Base-by-base conservation (phyloP, 2,329 filamentous ascomycete species). In the Nemania diffusa region DNA sequence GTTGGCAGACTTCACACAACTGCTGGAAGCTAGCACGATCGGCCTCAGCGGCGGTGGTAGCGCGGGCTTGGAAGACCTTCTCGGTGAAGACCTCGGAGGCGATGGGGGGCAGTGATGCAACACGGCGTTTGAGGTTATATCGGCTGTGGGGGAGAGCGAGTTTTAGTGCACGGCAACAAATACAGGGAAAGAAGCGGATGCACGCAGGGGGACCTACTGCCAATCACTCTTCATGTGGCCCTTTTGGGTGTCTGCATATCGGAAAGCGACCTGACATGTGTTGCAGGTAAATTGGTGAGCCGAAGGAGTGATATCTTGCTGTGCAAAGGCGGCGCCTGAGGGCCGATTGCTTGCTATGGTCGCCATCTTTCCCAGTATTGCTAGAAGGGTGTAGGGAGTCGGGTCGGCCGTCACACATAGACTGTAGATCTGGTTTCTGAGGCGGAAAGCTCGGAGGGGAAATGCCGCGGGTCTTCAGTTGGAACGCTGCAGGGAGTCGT, bases 221-320 rank as follows among this genome's bases (percentile, higher is more conserved):
- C 96, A 99, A 83, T 99, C 96, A 74, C 91, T 96, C 80, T 96
- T 94, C 96, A 99, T 99, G 79, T 99, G 96, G 42, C 89, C 90
- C 79, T 96, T 91, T 82, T 99, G 96, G 64, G 97, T 86, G 78
- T 98, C 95, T 79, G 92, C 94, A 78, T 93, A 94, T 72, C 95
- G 91, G 82, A 98, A 99, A 59, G 95, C 96, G 74, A 99, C 94
- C 79, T 97, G 93, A 78, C 96, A 99, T 65, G 94, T 96, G 81
- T 98, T 99, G 89, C 96, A 99, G 63, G 95, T 98, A 82, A 95
- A 99, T 1, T 96, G 95, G 78, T 97, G 93, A 27, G 90, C 85
- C 34, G 87, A 78, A 22, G 78, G 76, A 17, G 81, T 75, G 27
- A 75, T 53, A 50, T 81, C 76, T 62, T 53, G 68, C 26, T 65